Base-by-base conservation (phyloP, 169 alveolate species). In the Cryptosporidium ryanae region DNA sequence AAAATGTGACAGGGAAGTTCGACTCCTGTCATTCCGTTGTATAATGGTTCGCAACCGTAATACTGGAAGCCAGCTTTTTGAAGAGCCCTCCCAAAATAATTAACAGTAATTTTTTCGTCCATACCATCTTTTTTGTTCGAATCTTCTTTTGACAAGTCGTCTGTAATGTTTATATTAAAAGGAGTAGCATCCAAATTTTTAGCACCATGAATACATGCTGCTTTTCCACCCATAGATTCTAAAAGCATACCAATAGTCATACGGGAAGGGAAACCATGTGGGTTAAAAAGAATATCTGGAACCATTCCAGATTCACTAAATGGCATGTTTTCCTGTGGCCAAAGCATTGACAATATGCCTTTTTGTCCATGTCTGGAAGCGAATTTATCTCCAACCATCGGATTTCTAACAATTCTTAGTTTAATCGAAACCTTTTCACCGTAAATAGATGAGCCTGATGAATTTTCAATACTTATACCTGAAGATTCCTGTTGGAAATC, bases 241-340 rank as follows among this genome's bases (percentile, higher is more conserved):
- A 99, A 96, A 81, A 99, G 93, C 98, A 93, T 92, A 46, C 99
- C 99, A 38, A 99, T 97, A 8, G 99, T 99, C 99, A 99, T 99
- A 70, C 99, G 96, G 31, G 99, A 96, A n/a, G 99, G 99, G 89
- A 99, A 97, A 52, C 99, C 99, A 91, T 99, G 99, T 2, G 99
- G 99, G 90, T 99, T 99, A 90, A 99, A 98, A 31, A 99, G 97
- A 48, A 98, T 94, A 94, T 99, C 99, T 10, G 99, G 99, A 8
- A 97, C 97, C 59, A 99, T 96, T 23, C 99, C 99, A 49, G 97
- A 94, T 82, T 97, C 99, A 81, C 98, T 95, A 91, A 97, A 98
- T 23, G 99, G 99, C 99, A 98, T 97, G 90, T 98, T 98, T 76
- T 95, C 98, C 61, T 96, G 97, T 32, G 99, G 99, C 98, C 98